Evolutionary conservation across 2,329 filamentous ascomycete genomes (phyloP), one percentile per base, ranked within the genome.

Genomic region (Ceratocystis lukuohia): DNA sequence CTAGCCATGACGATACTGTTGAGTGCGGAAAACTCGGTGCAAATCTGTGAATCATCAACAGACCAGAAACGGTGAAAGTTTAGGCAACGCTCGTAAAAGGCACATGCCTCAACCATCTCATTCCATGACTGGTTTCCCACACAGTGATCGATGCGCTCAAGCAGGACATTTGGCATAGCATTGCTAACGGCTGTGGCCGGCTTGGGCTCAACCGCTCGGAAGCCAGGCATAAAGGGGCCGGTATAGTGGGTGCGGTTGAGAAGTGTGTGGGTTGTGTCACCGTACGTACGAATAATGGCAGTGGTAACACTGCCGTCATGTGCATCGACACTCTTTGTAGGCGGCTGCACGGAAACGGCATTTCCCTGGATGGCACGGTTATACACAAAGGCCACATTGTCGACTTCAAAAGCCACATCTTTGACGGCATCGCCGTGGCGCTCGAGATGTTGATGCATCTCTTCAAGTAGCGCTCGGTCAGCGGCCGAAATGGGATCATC

Each of bases 1-100:
- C 87, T 90, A 53, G 88, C 84, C 91, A 96, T 96, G 73, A 96
- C 93, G 72, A 96, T 86, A 72, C 85, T 89, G 77, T 87, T 91
- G 61, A 96, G 81, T 8, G 93, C 91, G 0, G 88, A 91, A 82
- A 90, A 96, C 74, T 96, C 91, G 70, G 89, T 96, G 82, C 86
- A 90, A 77, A 96, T 95, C 74, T 95, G 85, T 71, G 85, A 88
- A 80, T 96, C 93, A 75, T 96, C 93, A 67, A 96, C 92, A 65
- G 87, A 91, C 93, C 93, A 96, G 86, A 96, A 96, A 70, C 92
- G 89, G 79, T 96, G 91, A 83, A 96, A 96, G 65, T 88, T 88
- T 33, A 96, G 88, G 69, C 88, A 89, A 69, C 86, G 84, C 78
- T 96, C 92, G 79, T 96, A 97, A 76, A 89, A 86, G 66, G 77